Percentiles rank a stretch among this genome's conserved stretches.
phyloP scores from a whole-genome alignment of 257 asterid genomes.

The Galeopsis tetrahit region DNA sequence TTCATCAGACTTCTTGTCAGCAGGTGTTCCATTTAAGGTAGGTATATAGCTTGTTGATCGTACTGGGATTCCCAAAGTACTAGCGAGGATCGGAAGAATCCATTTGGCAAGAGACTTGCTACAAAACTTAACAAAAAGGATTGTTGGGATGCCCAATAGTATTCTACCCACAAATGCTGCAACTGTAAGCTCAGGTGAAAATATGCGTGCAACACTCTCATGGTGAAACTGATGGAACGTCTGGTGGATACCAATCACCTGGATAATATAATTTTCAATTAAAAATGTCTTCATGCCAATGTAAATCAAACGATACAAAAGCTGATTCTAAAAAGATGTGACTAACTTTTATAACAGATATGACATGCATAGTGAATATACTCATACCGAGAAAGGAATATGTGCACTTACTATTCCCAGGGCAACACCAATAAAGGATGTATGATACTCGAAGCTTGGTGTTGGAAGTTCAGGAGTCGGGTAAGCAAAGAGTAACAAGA shows the following conservation, averaged over 20 bases:
- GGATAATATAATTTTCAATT: conserved; percentile 33
- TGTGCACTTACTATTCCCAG: conserved; percentile 86
- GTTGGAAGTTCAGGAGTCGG: conserved; percentile 94
- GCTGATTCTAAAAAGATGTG: conserved; percentile 1
- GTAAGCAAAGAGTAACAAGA: conserved; percentile 91
- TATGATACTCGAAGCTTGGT: conserved; percentile 93
- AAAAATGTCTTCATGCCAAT: not conserved
- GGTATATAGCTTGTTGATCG: conserved; percentile 82
- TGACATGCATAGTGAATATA: conserved; percentile 9
- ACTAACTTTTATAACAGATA: conserved; percentile 13
- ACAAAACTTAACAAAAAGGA: conserved; percentile 84
- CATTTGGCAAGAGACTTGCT: conserved; percentile 92
- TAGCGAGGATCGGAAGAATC: conserved; percentile 86
- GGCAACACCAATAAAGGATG: conserved; percentile 90
- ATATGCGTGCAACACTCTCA: conserved; percentile 67
- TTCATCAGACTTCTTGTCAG: conserved; percentile 54
- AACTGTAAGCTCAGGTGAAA: conserved; percentile 63
- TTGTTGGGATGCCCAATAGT: conserved; percentile 83
- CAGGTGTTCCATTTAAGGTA: conserved; percentile 47
- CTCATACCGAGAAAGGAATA: conserved; percentile 10
- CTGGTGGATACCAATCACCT: conserved; percentile 93
- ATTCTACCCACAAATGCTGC: conserved; percentile 68
- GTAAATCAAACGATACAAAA: conserved; percentile 2
- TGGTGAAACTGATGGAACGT: conserved; percentile 92
- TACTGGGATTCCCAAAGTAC: conserved; percentile 79